Conservation (phyloP, 192 early-diverging fungal species). For the Pilobolus umbonatus region DNA sequence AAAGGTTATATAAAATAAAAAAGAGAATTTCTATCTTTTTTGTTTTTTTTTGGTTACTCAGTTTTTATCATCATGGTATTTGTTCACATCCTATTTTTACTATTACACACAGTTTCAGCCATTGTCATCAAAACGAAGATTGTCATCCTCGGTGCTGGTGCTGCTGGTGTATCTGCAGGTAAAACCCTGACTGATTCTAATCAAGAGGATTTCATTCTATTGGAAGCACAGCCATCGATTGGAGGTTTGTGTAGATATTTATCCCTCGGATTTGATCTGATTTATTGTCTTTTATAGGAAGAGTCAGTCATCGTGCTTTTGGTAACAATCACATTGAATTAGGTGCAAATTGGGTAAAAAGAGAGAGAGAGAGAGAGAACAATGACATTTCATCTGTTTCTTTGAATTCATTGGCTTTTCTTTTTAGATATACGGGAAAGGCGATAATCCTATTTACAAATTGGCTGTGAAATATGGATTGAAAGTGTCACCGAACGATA, state of each 20-base stretch:
- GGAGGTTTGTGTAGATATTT: constrained; percentile 14
- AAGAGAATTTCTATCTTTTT: too few relatives aligned
- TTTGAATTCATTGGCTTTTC: background rate
- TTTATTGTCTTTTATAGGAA: background rate
- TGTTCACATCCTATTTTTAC: too few relatives aligned
- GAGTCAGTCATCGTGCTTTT: constrained; percentile 22
- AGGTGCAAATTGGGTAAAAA: constrained; percentile 31
- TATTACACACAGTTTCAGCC: too few relatives aligned
- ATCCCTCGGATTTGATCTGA: background rate
- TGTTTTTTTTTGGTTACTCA: too few relatives aligned
- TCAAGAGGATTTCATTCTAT: constrained; percentile 31
- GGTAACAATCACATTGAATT: constrained; percentile 23
- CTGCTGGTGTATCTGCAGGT: constrained; percentile 28
- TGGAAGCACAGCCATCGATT: constrained; percentile 26
- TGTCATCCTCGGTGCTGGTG: constrained; percentile 33
- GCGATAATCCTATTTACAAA: constrained; percentile 33
- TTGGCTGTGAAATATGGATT: constrained; percentile 29
- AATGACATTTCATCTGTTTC: background rate
- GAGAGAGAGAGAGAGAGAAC: background rate
- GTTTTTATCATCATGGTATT: too few relatives aligned
- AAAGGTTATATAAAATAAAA: too few relatives aligned
- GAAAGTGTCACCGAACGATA: constrained; percentile 27
- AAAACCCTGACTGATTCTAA: constrained; percentile 15
- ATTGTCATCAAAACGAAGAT: constrained; percentile 28
- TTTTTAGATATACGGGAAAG: constrained; percentile 34